phyloP scores from a whole-genome alignment of 2,329 filamentous ascomycete genomes.

The Penicillium vulpinum region DNA sequence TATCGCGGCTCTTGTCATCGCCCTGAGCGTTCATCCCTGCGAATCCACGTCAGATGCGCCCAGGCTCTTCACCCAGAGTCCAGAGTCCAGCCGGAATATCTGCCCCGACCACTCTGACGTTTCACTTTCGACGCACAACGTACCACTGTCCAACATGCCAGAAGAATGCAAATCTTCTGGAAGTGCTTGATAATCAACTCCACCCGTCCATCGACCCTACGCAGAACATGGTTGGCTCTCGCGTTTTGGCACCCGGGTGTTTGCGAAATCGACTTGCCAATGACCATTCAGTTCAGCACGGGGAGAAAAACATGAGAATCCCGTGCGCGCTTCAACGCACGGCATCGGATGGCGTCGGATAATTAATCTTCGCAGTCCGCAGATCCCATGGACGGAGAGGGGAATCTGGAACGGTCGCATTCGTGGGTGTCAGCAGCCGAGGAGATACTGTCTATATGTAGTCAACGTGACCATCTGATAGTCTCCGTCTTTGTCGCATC shows the following conservation, averaged over 20 bases:
- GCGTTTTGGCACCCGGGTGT: slow-evolving; percentile 3
- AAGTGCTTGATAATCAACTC: background rate
- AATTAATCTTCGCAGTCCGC: background rate
- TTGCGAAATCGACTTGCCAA: background rate
- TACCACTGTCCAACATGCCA: background rate
- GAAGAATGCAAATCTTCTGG: slow-evolving; percentile 4
- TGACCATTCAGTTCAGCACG: background rate
- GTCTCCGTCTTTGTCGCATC: background rate
- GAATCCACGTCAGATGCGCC: background rate
- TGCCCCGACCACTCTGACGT: background rate
- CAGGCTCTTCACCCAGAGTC: background rate
- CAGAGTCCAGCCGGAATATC: background rate
- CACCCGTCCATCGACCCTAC: background rate
- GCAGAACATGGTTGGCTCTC: background rate
- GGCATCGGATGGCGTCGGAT: background rate
- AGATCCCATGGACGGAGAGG: background rate
- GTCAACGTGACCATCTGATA: background rate
- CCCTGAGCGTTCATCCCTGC: background rate
- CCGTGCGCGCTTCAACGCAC: background rate
- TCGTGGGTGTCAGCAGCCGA: background rate
- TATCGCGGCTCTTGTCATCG: background rate
- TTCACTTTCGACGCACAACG: background rate
- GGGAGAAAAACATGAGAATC: background rate
- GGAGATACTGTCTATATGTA: background rate
- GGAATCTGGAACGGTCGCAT: slow-evolving; percentile 1